phyloP scores from a whole-genome alignment of 805 yeast genomes.

The Tetrapisispora pingtungensis region DNA sequence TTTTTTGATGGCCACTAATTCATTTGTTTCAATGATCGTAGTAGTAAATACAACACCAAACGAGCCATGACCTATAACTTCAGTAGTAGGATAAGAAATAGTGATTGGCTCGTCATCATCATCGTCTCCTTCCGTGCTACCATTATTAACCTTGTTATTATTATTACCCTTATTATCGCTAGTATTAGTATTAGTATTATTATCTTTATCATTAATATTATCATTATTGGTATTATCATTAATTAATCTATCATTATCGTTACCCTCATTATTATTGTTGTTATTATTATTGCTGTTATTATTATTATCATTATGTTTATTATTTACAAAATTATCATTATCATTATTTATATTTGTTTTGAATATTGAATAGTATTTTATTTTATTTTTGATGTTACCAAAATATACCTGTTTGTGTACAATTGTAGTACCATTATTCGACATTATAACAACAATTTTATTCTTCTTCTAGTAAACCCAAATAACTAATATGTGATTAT shows the following conservation, averaged over 20 bases:
- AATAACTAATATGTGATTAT: no score
- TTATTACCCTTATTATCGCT: background rate
- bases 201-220: background rate
- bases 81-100: constrained; percentile 68
- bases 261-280: background rate
- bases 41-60: constrained; percentile 97
- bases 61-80: constrained; percentile 98
- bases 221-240: background rate
- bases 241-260: background rate
- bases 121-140: background rate
- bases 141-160: background rate
- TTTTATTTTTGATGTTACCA: constrained; percentile 8
- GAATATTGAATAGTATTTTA: constrained; percentile 2
- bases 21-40: constrained; percentile 59
- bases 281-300: background rate
- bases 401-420: constrained; percentile 25
- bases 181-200: background rate
- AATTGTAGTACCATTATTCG: constrained; percentile 6
- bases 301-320: background rate
- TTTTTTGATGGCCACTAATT: constrained; percentile 84
- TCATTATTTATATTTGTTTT: background rate
- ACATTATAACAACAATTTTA: background rate
- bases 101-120: constrained; percentile 23
- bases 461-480: no score
- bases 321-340: background rate